A percentile compares a stretch with the other conserved stretches of the same genome.
These are phyloP conservation scores for Fusarium setosum DNA, from an alignment of 2,329 filamentous ascomycete genomes.

Conservation along the genomic window DNA sequence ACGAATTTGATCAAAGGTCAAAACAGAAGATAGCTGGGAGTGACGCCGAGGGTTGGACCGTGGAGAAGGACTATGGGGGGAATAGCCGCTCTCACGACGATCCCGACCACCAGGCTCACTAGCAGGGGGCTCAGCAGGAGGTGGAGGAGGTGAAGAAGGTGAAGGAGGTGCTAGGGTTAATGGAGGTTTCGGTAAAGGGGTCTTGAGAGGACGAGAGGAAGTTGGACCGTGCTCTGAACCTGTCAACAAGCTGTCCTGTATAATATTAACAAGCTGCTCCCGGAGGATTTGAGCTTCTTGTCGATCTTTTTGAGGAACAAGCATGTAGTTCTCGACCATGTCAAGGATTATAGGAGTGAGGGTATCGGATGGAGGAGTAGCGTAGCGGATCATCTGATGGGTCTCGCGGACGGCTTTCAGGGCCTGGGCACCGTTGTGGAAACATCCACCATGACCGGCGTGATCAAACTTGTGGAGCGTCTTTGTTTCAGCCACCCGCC, in stretches of 20 bases:
- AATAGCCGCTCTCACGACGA: too few species aligned
- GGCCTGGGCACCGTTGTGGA: background rate
- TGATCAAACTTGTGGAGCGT: background rate
- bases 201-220: background rate
- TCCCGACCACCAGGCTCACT: background rate
- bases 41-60: background rate
- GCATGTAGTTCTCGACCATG: background rate
- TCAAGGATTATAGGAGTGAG: background rate
- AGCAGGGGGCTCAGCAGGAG: background rate
- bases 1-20: background rate
- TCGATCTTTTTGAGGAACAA: background rate
- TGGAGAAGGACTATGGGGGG: background rate
- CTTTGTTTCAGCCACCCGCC: background rate
- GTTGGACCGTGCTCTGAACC: too few species aligned
- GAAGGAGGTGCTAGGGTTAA: background rate
- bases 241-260: too few species aligned
- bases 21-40: background rate
- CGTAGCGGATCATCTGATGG: background rate
- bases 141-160: background rate
- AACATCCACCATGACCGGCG: slow-evolving; percentile 2
- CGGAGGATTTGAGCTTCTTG: background rate
- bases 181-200: too few species aligned
- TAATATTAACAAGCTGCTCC: background rate
- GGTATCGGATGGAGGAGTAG: background rate
- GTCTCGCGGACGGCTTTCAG: background rate